Evolutionary conservation across 2,329 filamentous ascomycete genomes (phyloP).

Genomic region (Pseudogymnoascus sp.): DNA sequence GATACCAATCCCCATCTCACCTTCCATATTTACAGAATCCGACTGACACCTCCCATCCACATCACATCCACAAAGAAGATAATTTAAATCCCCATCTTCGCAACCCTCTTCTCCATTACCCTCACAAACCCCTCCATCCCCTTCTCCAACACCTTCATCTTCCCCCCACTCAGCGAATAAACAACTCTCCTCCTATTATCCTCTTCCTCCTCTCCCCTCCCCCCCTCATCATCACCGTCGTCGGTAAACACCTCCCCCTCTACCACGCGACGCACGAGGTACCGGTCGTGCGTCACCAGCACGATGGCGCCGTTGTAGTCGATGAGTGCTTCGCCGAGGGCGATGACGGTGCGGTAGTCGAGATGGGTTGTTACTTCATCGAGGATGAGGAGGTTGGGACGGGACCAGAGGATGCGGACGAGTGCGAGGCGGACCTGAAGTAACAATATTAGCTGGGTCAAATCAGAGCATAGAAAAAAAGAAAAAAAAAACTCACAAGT

Average conservation of each 20-base stretch:
- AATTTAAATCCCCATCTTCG: conserved; percentile 31
- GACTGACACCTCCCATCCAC: neutral
- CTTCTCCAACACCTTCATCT: conserved; percentile 45
- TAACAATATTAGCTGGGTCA: neutral
- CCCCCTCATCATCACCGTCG: conserved; percentile 35
- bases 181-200: conserved; percentile 46
- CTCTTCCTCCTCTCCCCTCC: conserved; percentile 38
- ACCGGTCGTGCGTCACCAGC: conserved; percentile 74
- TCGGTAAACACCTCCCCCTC: conserved; percentile 47
- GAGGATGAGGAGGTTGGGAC: conserved; percentile 89
- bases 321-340: conserved; percentile 57
- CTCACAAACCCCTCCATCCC: conserved; percentile 61
- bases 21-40: neutral
- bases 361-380: conserved; percentile 95
- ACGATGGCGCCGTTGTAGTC: conserved; percentile 67
- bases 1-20: neutral
- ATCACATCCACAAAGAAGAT: too few species aligned
- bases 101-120: conserved; percentile 51
- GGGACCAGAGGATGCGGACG: conserved; percentile 92
- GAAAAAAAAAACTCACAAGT: conserved; percentile 44
- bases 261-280: conserved; percentile 67
- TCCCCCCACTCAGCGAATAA: conserved; percentile 52
- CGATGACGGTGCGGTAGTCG: conserved; percentile 72
- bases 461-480: too few species aligned
- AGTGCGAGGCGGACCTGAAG: conserved; percentile 62